phyloP scores from a whole-genome alignment of 768 basidiomycete species.

The Clathrus columnatus region DNA sequence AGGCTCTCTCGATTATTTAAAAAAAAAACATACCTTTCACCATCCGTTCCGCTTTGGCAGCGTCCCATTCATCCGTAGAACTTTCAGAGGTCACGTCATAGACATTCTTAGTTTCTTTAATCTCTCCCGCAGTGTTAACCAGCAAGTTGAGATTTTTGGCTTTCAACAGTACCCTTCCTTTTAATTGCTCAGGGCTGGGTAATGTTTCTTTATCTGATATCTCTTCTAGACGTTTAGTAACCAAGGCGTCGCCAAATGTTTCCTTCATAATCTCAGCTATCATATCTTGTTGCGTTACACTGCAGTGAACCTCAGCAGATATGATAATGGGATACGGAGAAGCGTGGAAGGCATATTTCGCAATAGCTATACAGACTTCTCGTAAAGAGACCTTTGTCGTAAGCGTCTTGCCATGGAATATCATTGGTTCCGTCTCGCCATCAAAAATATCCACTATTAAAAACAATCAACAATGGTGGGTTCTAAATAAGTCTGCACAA shows the following conservation, averaged over 20 bases:
- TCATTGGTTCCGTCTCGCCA: conserved; percentile 73
- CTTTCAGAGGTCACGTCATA: conserved; percentile 33
- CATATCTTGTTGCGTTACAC: conserved; percentile 66
- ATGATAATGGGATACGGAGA: conserved; percentile 91
- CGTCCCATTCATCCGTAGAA: conserved; percentile 27
- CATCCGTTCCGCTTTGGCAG: conserved; percentile 25
- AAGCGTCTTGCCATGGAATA: conserved; percentile 85
- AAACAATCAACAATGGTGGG: background rate
- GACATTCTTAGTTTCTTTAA: conserved; percentile 20
- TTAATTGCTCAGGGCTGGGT: conserved; percentile 81
- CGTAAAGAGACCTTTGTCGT: conserved; percentile 76
- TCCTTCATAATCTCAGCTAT: conserved; percentile 67
- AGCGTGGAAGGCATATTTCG: conserved; percentile 82
- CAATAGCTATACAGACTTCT: conserved; percentile 75
- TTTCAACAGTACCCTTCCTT: conserved; percentile 78
- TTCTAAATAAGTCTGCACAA: background rate
- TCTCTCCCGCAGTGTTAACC: conserved; percentile 24
- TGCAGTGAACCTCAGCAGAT: conserved; percentile 87
- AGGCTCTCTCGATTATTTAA: background rate
- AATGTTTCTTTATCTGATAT: conserved; percentile 39
- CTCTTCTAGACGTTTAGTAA: conserved; percentile 36
- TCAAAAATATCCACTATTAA: conserved; percentile 83
- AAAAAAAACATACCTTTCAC: conserved; percentile 9
- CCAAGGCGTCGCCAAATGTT: conserved; percentile 46
- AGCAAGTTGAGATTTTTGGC: conserved; percentile 69